Evolutionary conservation across 2,329 filamentous ascomycete species (phyloP).

Genomic region (Cordyceps javanica): DNA sequence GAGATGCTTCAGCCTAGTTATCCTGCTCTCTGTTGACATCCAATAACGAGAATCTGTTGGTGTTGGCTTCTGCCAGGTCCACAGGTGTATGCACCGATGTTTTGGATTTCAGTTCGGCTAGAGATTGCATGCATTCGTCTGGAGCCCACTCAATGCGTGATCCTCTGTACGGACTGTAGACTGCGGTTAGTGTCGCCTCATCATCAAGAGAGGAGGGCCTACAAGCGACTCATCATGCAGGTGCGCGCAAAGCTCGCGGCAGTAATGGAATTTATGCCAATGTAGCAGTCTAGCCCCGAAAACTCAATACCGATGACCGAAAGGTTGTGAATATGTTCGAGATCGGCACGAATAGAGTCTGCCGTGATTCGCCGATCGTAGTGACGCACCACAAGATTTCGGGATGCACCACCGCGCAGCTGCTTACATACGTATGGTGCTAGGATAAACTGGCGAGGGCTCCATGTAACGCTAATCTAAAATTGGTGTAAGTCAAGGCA

Average conservation of each 20-base stretch:
- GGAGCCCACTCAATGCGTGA: slow-evolving; percentile 63
- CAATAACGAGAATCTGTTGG: slow-evolving; percentile 5
- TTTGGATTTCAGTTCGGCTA: slow-evolving; percentile 30
- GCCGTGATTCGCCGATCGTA: slow-evolving; percentile 55
- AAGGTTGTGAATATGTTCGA: slow-evolving; percentile 79
- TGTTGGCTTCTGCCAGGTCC: background rate
- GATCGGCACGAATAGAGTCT: slow-evolving; percentile 59
- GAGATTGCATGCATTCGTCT: slow-evolving; percentile 65
- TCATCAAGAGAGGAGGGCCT: slow-evolving; percentile 19
- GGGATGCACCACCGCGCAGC: slow-evolving; percentile 59
- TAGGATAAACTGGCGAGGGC: slow-evolving; percentile 62
- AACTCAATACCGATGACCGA: slow-evolving; percentile 62
- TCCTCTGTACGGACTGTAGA: slow-evolving; percentile 58
- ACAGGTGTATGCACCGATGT: slow-evolving; percentile 24
- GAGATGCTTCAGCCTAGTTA: background rate
- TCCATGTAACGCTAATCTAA: slow-evolving; percentile 65
- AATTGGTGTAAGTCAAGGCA: background rate
- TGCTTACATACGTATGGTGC: slow-evolving; percentile 57
- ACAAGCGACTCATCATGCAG: slow-evolving; percentile 65
- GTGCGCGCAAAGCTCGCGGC: slow-evolving; percentile 69
- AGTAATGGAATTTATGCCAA: slow-evolving; percentile 72
- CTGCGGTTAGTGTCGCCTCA: slow-evolving; percentile 20
- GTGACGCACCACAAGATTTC: slow-evolving; percentile 65
- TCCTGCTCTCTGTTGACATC: background rate
- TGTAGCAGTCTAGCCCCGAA: slow-evolving; percentile 51